Conservation (phyloP, 805 yeast species). For the Yarrowia hollandica region DNA sequence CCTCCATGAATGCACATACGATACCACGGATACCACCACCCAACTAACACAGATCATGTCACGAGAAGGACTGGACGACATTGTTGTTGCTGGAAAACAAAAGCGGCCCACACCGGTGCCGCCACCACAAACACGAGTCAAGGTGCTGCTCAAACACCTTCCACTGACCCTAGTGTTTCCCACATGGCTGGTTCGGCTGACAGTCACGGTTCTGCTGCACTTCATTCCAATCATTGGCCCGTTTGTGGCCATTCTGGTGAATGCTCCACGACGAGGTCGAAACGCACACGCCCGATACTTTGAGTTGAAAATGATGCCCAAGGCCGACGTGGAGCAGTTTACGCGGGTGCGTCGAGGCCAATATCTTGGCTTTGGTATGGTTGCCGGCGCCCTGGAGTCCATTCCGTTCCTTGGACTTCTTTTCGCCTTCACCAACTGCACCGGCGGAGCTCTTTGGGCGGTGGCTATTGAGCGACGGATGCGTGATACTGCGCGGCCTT, state of each 20-base stretch:
- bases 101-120: constrained; percentile 38
- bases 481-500: not conserved
- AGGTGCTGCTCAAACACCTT: constrained; percentile 40
- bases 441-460: constrained; percentile 46
- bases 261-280: constrained; percentile 57
- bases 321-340: constrained; percentile 44
- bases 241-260: constrained; percentile 49
- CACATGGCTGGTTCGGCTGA: constrained; percentile 44
- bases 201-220: constrained; percentile 45
- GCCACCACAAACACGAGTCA: constrained; percentile 37
- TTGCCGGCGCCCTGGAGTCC: constrained; percentile 43
- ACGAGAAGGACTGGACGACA: constrained; percentile 49
- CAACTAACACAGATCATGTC: constrained; percentile 40
- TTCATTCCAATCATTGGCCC: constrained; percentile 64
- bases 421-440: constrained; percentile 42
- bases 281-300: constrained; percentile 58
- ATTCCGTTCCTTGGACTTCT: constrained; percentile 42
- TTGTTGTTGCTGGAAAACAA: constrained; percentile 47
- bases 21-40: no score
- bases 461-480: constrained; percentile 36
- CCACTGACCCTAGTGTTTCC: constrained; percentile 48
- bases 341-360: constrained; percentile 38
- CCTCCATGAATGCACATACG: no score
- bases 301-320: constrained; percentile 53
- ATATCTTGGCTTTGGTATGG: constrained; percentile 42